Percentiles rank a stretch among this genome's conserved stretches.
Evolutionary conservation across 139 green algal genomes (phyloP).

Genomic region (Limnomonas spitsbergensis): DNA sequence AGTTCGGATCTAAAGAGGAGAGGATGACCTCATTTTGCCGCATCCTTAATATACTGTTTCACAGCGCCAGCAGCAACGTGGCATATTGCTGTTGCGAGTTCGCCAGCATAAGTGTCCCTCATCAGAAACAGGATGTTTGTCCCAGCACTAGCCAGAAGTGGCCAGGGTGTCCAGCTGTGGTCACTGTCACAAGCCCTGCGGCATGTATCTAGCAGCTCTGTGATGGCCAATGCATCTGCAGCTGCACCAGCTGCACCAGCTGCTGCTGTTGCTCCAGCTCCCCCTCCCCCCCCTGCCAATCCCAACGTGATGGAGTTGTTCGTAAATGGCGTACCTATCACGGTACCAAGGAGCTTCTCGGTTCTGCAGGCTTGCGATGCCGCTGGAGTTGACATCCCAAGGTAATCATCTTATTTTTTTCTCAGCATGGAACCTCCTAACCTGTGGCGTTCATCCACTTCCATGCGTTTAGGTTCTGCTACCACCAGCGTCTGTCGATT

Average conservation of each 20-base stretch:
- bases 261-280: background rate
- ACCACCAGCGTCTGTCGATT: conserved; percentile 95
- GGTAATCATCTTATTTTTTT: conserved; percentile 42
- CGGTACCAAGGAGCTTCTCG: conserved; percentile 80
- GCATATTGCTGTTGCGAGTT: background rate
- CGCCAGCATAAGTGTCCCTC: background rate
- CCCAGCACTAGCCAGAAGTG: background rate
- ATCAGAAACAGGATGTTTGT: background rate
- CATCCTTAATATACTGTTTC: background rate
- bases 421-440: background rate
- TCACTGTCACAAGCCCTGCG: background rate
- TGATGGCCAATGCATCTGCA: background rate
- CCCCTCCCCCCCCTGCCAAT: conserved; percentile 10
- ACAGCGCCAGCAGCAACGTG: background rate
- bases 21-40: background rate
- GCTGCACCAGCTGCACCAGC: conserved; percentile 2
- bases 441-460: too few relatives aligned
- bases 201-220: background rate
- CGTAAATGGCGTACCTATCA: conserved; percentile 81
- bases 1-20: too few relatives aligned
- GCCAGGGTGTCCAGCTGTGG: background rate
- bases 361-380: conserved; percentile 95
- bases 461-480: conserved; percentile 91
- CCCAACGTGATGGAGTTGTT: conserved; percentile 76
- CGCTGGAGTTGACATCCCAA: conserved; percentile 91